Percentiles rank a stretch among this genome's conserved stretches.
These are phyloP conservation scores for Shiraia bambusicola DNA, from an alignment of 2,329 filamentous ascomycete species.

Conservation along the genomic window DNA sequence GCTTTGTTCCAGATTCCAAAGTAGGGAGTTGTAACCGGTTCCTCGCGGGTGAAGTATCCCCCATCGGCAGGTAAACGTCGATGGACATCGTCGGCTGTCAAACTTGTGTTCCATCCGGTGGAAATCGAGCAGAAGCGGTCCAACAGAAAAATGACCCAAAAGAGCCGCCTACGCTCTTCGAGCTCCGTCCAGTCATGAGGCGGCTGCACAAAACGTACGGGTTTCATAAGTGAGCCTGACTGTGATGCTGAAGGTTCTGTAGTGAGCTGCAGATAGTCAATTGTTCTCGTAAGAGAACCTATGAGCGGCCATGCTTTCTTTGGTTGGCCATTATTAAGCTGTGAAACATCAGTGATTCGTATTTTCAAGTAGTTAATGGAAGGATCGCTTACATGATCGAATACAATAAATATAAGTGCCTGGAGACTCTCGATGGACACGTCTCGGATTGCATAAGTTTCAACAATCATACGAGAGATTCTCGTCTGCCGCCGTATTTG, in stretches of 20 bases:
- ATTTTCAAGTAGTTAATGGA: not conserved
- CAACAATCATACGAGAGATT: constrained; percentile 34
- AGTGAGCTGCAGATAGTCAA: constrained; percentile 37
- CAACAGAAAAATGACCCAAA: constrained; percentile 39
- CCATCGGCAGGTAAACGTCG: constrained; percentile 37
- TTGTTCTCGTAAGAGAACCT: constrained; percentile 37
- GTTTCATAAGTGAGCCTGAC: constrained; percentile 32
- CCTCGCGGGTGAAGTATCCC: constrained; percentile 38
- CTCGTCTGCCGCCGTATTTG: constrained; percentile 27
- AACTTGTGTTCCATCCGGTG: constrained; percentile 38
- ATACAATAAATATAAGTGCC: constrained; percentile 36
- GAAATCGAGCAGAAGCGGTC: constrained; percentile 37
- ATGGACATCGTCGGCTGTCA: constrained; percentile 40
- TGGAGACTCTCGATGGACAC: constrained; percentile 34
- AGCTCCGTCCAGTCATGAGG: constrained; percentile 35
- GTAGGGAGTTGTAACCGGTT: constrained; percentile 36
- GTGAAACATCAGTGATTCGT: not conserved
- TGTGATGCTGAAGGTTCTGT: constrained; percentile 29
- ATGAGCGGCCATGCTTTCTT: constrained; percentile 37
- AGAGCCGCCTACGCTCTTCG: constrained; percentile 35
- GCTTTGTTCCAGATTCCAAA: constrained; percentile 42
- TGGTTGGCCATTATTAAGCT: constrained; percentile 36
- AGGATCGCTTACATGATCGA: constrained; percentile 29
- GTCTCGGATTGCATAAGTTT: constrained; percentile 28
- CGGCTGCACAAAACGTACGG: constrained; percentile 26